Base-by-base conservation (phyloP, 2,329 filamentous ascomycete genomes). In the Fusarium buxicola region DNA sequence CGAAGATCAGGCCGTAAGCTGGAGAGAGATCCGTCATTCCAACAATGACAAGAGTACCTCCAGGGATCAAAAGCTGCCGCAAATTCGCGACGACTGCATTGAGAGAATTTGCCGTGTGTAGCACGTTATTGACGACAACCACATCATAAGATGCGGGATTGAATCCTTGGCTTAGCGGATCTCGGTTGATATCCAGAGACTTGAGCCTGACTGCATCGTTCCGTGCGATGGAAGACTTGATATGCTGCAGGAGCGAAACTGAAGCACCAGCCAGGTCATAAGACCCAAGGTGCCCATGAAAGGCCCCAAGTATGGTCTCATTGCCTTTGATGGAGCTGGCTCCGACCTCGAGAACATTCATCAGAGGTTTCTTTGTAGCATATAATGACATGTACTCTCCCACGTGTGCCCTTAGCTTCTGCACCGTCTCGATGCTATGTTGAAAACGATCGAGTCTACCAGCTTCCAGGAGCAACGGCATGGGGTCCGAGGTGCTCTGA, bases 11-110 rank as follows among this genome's bases (percentile, higher is more conserved):
- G 1, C 34, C 41, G 21, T 65, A 65, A 0, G 57, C 46, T 0
- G 61, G 61, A 0, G 61, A 65, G 3, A 65, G 31, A n/a, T 65
- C 41, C 1, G 61, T 62, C 0, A 65, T 1, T 4, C 61, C 61
- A 1, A 55, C 15, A 4, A 65, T 6, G 2, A 44, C 40, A 0
- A 65, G 12, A 6, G 24, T 16, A 2, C 61, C 61, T 0, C 61
- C 61, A 0, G 61, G 47, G 0, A 44, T 21, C 2, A 65, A n/a
- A 2, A 65, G 52, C 11, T 41, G 48, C 4, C 57, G 32, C 0
- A 38, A 1, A 1, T 58, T 47, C 1, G 2, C 12, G 1, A 65
- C 5, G 2, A 27, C 32, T 2, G 30, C 11, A 0, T 21, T 0
- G 2, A 65, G 7, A 1, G 44, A 58, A 5, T 62, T 24, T 1